These are phyloP conservation scores for Calonectria pteridis DNA, from an alignment of 2,329 filamentous ascomycete genomes.

Conservation along the genomic window DNA sequence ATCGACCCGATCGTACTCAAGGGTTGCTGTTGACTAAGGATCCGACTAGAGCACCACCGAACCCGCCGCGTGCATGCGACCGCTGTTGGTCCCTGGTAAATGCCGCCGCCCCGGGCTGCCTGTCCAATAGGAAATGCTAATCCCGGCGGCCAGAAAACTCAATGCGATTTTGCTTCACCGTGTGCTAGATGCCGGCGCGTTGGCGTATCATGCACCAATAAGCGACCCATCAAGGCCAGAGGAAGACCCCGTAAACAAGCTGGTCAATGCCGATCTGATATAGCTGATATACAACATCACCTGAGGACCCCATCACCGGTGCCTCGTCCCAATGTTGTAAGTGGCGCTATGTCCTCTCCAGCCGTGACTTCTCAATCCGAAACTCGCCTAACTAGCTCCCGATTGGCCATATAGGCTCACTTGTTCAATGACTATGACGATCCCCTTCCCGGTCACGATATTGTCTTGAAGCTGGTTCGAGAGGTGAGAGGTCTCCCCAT, in stretches of 20 bases:
- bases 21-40: not conserved
- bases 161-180: not conserved
- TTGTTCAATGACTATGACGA: not conserved
- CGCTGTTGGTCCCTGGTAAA: slow-evolving; percentile 7
- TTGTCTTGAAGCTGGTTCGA: not conserved
- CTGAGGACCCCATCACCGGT: not conserved
- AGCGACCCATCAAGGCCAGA: not conserved
- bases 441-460: not conserved
- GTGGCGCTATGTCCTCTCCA: not conserved
- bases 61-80: not conserved
- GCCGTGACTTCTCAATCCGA: not conserved
- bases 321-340: not conserved
- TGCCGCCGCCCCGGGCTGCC: not conserved
- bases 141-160: not conserved
- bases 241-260: slow-evolving; percentile 1
- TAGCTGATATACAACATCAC: not conserved
- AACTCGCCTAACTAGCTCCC: not conserved
- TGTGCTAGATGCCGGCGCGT: not conserved
- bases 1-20: not conserved
- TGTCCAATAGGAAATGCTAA: not conserved
- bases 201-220: not conserved
- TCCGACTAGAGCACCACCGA: not conserved
- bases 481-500: not conserved
- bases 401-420: not conserved
- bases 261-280: not conserved